Percentiles rank a stretch among this genome's conserved stretches.
phyloP scores from a whole-genome alignment of 257 asterid genomes.

The Nicotiana sylvestris region DNA sequence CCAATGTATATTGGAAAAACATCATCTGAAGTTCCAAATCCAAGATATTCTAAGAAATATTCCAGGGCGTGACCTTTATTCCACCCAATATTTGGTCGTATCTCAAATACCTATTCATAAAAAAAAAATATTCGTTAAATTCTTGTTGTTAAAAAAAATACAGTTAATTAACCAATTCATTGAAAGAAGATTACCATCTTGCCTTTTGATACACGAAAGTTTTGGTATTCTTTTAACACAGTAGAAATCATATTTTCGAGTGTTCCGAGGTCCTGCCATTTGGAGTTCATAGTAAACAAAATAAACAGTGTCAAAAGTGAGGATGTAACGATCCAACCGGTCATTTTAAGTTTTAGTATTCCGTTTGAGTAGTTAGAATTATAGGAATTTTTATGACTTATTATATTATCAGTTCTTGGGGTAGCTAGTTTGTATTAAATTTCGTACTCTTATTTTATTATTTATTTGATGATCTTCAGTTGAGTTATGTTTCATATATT shows the following conservation, averaged over 20 bases:
- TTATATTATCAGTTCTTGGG: too few species aligned
- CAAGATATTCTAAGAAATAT: neutral
- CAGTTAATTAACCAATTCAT: neutral
- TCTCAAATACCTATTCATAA: neutral
- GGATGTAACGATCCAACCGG: too few species aligned
- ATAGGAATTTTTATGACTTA: too few species aligned
- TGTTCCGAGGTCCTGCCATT: neutral
- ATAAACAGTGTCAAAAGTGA: neutral
- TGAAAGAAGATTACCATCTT: neutral
- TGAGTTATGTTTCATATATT: too few species aligned
- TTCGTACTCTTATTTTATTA: too few species aligned
- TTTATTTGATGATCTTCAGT: too few species aligned
- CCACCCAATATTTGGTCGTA: constrained; percentile 6
- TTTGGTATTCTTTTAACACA: neutral
- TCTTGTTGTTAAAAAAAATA: neutral
- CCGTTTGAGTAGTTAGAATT: too few species aligned
- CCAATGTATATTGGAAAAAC: neutral
- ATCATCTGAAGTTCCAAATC: neutral
- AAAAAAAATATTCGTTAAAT: neutral
- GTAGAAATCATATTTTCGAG: neutral
- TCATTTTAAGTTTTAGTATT: too few species aligned
- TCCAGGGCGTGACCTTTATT: constrained; percentile 4
- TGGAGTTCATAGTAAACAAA: neutral
- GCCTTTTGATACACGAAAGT: neutral
- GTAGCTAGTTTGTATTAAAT: too few species aligned